phyloP scores from a whole-genome alignment of 257 asterid species.

The Solanum peruvianum region DNA sequence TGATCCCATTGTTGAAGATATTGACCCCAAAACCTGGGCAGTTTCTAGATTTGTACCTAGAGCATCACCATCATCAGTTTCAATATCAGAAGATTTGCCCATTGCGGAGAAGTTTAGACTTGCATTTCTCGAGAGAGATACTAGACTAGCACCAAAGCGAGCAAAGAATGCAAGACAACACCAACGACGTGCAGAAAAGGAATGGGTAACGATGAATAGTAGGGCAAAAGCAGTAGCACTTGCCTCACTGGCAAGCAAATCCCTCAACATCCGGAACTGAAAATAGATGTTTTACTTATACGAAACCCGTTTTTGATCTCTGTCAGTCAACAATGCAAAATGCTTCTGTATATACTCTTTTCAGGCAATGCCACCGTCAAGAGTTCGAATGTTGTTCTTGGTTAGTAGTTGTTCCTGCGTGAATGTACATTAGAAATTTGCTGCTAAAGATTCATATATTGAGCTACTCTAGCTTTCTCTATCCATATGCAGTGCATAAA shows the following conservation, averaged over 20 bases:
- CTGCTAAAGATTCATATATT: not conserved
- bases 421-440: not conserved
- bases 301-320: not conserved
- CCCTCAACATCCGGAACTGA: slow-evolving; percentile 31
- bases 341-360: not conserved
- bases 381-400: not conserved
- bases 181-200: slow-evolving; percentile 80
- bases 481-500: not conserved
- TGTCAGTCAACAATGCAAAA: not conserved
- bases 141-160: slow-evolving; percentile 86
- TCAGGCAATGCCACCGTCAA: not conserved
- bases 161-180: slow-evolving; percentile 93
- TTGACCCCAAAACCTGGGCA: slow-evolving; percentile 79
- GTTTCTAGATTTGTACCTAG: slow-evolving; percentile 25
- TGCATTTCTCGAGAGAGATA: slow-evolving; percentile 85
- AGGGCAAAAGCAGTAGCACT: slow-evolving; percentile 73
- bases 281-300: not conserved
- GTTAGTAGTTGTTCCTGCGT: not conserved
- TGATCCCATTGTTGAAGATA: slow-evolving; percentile 45
- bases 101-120: slow-evolving; percentile 88
- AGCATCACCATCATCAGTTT: slow-evolving; percentile 7
- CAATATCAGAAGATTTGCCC: slow-evolving; percentile 38
- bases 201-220: slow-evolving; percentile 43
- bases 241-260: slow-evolving; percentile 57
- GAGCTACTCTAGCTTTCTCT: not conserved